Conservation (phyloP, 768 basidiomycete genomes). For the Podaxis sp. region DNA sequence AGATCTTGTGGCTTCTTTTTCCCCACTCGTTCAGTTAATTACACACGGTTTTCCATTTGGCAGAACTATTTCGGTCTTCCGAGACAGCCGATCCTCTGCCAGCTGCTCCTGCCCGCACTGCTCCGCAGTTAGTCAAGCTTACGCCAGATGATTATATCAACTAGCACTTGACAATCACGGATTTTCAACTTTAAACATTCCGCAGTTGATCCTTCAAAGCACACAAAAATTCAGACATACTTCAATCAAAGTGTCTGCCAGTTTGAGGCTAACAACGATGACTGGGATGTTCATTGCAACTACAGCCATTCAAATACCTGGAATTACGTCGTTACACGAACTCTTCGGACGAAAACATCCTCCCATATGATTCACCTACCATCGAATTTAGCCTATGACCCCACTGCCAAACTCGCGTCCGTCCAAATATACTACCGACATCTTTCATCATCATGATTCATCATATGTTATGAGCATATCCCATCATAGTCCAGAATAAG, state of each 20-base stretch:
- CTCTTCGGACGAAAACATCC: background rate
- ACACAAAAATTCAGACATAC: background rate
- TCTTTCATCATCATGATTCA: background rate
- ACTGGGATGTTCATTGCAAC: background rate
- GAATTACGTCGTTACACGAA: conserved; percentile 6
- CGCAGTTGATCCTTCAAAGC: background rate
- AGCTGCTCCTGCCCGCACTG: background rate
- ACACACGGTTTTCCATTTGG: background rate
- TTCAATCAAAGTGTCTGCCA: background rate
- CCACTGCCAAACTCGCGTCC: conserved; percentile 2
- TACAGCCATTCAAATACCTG: background rate
- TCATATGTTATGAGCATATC: conserved; percentile 1
- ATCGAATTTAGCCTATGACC: background rate
- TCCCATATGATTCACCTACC: background rate
- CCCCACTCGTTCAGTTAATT: background rate
- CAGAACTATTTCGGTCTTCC: conserved; percentile 3
- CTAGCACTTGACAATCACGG: background rate
- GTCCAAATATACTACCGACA: conserved; percentile 1
- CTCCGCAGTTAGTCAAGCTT: conserved; percentile 3
- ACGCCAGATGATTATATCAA: background rate
- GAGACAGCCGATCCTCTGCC: background rate
- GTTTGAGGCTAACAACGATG: background rate
- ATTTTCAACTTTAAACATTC: background rate
- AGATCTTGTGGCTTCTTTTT: background rate
- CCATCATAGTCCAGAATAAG: background rate